Evolutionary conservation across 192 early-diverging fungal genomes (phyloP).

Genomic region (Rhizoclosmatium sp.): DNA sequence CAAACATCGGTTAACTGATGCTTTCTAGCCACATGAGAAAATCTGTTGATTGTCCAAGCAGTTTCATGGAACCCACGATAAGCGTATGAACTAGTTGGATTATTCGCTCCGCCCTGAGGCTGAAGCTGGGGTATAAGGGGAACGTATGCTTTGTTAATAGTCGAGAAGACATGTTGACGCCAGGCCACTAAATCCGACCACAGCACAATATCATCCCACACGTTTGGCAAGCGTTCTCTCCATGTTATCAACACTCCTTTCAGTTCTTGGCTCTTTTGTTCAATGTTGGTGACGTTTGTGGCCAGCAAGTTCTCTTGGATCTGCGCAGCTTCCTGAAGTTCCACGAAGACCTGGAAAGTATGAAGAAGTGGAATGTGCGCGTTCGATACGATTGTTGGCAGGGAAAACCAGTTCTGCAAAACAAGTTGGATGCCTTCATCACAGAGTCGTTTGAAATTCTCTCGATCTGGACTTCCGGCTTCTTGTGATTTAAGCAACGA

Average conservation of each 20-base stretch:
- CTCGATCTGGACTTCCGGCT: constrained; percentile 55
- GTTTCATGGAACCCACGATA: constrained; percentile 99
- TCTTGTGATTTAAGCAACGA: constrained; percentile 74
- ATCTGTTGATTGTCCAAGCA: constrained; percentile 99
- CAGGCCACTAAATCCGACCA: constrained; percentile 99
- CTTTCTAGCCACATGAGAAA: constrained; percentile 95
- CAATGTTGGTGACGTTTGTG: constrained; percentile 86
- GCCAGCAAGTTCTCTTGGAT: constrained; percentile 83
- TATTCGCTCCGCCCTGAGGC: constrained; percentile 38
- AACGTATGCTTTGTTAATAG: constrained; percentile 91
- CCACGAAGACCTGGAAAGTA: constrained; percentile 95
- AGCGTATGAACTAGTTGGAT: constrained; percentile 82
- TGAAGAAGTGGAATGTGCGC: constrained; percentile 90
- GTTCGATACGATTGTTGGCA: constrained; percentile 85
- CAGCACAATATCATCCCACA: constrained; percentile 96
- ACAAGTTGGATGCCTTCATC: constrained; percentile 88
- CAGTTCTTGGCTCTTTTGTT: constrained; percentile 84
- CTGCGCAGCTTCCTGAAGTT: constrained; percentile 90
- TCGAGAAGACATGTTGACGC: constrained; percentile 96
- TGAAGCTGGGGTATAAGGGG: constrained; percentile 73
- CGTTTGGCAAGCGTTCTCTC: constrained; percentile 96
- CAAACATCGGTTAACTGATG: constrained; percentile 97
- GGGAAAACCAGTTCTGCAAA: constrained; percentile 80
- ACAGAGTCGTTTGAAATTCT: constrained; percentile 75
- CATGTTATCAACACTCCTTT: constrained; percentile 92